Evolutionary conservation across 768 basidiomycete genomes (phyloP), one percentile per base, ranked within the genome.

Genomic region (Hypholoma fasciculare): DNA sequence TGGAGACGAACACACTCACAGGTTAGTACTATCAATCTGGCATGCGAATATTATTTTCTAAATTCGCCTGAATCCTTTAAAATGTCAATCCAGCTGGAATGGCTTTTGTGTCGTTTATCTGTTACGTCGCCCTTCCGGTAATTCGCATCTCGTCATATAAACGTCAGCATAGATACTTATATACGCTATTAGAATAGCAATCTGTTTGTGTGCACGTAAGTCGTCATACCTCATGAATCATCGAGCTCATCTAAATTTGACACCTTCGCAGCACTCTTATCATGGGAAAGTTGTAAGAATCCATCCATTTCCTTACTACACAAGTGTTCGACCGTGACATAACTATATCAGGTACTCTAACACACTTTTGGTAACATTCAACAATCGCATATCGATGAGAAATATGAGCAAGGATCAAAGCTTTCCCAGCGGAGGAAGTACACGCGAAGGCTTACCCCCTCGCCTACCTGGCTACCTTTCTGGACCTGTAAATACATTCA

Each of bases 1-100:
- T 56, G 14, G 47, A 56, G 55, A 56, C 55, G 17, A 56, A 56
- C 38, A 42, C 55, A 2, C 55, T 56, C 48, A 56, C 55, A 19
- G 55, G 55, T 56, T 34, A 26, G 55, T 42, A 16, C 16, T 40
- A 7, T 11, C 13, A 9, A 7, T 17, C 13, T 39, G 19, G 19
- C 30, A 7, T 34, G 14, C n/a, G 8, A 8, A 11, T 19, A n/a
- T 23, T 4, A 23, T n/a, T 9, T 9, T 38, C n/a, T 7, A n/a
- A 20, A 36, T 8, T 2, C 12, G 8, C 14, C 8, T 42, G 13
- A 20, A 17, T n/a, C 11, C 38, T 52, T 11, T 39, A 7, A n/a
- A 11, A 39, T 23, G 23, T 2, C 12, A 26, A 20, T 20, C 7
- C 17, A 56, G 54, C 54, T 48, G 34, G 46, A 12, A 49, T 56